Conservation (phyloP, 2,329 filamentous ascomycete genomes). For the Hypoxylon sp. region DNA sequence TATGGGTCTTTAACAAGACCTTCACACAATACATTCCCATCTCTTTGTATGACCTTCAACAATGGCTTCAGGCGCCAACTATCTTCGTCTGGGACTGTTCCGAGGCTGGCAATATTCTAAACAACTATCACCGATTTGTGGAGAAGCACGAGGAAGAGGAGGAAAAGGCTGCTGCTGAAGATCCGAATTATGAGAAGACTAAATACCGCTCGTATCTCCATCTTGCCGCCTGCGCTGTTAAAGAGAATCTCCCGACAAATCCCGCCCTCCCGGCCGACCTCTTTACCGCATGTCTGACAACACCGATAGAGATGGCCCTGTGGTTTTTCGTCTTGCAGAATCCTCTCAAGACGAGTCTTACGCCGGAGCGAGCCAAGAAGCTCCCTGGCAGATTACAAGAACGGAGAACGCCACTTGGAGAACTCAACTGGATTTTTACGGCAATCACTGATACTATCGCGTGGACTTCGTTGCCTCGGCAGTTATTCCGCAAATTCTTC, state of each 20-base stretch:
- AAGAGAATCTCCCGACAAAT: constrained; percentile 95
- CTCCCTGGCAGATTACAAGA: constrained; percentile 94
- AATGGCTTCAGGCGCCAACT: constrained; percentile 95
- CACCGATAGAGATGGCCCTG: constrained; percentile 96
- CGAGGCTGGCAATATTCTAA: constrained; percentile 94
- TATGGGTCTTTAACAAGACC: constrained; percentile 99
- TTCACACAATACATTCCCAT: constrained; percentile 99
- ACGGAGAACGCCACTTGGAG: constrained; percentile 90
- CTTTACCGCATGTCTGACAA: constrained; percentile 96
- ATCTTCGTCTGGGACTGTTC: constrained; percentile 99
- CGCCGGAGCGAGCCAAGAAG: constrained; percentile 86
- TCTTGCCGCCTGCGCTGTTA: constrained; percentile 89
- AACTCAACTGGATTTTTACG: constrained; percentile 99
- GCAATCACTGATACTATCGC: constrained; percentile 99
- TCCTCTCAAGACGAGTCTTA: constrained; percentile 77
- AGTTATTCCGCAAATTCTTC: constrained; percentile 96
- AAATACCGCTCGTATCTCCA: constrained; percentile 82
- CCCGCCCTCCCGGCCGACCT: constrained; percentile 93
- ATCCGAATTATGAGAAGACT: constrained; percentile 87
- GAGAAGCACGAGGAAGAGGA: constrained; percentile 96
- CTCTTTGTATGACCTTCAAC: constrained; percentile 93
- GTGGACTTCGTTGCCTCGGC: constrained; percentile 93
- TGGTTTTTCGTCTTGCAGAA: constrained; percentile 98
- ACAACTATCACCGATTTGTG: constrained; percentile 93
- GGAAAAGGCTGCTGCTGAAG: constrained; percentile 79